Percentiles rank a stretch among this genome's conserved stretches.
Evolutionary conservation across 179 eudicot genomes (phyloP).

Genomic region (Corrigiola litoralis): DNA sequence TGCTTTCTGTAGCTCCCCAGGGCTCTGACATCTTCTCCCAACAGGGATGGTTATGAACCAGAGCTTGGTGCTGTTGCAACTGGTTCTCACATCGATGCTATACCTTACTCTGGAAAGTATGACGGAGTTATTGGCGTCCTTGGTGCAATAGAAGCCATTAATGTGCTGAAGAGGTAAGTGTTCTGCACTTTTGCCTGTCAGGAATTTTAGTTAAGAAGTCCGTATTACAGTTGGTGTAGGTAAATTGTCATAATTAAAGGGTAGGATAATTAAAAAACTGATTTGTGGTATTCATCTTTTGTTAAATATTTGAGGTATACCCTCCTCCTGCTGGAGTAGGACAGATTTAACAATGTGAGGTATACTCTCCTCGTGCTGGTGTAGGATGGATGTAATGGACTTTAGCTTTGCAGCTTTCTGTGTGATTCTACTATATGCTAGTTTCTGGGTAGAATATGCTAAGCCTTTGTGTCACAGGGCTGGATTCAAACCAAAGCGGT

Average conservation of each 20-base stretch:
- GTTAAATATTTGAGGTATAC: not conserved
- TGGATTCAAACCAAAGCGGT: conserved; percentile 85
- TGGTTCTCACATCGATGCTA: conserved; percentile 95
- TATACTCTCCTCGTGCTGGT: no score
- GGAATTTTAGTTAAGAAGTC: not conserved
- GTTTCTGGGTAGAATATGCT: no score
- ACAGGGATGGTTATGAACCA: conserved; percentile 80
- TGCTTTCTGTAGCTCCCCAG: not conserved
- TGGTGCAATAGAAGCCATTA: conserved; percentile 96
- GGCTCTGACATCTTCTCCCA: conserved; percentile 7
- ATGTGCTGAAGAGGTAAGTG: conserved; percentile 61
- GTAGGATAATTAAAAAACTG: not conserved
- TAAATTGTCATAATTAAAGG: not conserved
- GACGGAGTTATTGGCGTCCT: conserved; percentile 97
- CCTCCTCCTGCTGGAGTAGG: no score
- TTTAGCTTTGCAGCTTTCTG: no score
- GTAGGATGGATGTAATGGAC: no score
- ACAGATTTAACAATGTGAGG: no score
- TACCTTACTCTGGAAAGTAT: conserved; percentile 95
- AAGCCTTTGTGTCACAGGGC: conserved; percentile 51
- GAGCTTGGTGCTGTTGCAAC: conserved; percentile 73
- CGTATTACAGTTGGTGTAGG: not conserved
- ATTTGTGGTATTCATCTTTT: no score
- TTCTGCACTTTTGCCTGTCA: not conserved
- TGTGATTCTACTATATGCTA: no score